A percentile compares a stretch with the other conserved stretches of the same genome.
These are phyloP conservation scores for Cytospora chrysosperma DNA, from an alignment of 2,329 filamentous ascomycete species.

Conservation along the genomic window DNA sequence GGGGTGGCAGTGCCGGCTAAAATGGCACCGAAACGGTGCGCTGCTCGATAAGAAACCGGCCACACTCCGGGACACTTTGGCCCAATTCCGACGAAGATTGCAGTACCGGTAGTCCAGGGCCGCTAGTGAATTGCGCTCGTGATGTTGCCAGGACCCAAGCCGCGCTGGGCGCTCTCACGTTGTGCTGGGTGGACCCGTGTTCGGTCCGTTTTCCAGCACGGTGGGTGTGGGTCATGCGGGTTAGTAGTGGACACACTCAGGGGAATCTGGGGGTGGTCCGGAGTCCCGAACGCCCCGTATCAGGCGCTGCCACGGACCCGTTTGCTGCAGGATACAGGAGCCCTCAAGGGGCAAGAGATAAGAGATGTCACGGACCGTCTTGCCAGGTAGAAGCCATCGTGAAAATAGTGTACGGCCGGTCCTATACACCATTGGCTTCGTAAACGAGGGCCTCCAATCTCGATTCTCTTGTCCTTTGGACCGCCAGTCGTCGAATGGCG, in stretches of 20 bases:
- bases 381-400: conserved; percentile 7
- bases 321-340: conserved; percentile 20
- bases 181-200: conserved; percentile 9
- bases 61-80: not conserved
- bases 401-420: not conserved
- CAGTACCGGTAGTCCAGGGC: conserved; percentile 1
- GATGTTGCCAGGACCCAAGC: conserved; percentile 1
- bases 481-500: not conserved
- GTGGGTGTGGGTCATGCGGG: conserved; percentile 22
- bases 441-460: not conserved
- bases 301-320: conserved; percentile 16
- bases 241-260: conserved; percentile 10
- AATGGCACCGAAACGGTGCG: conserved; percentile 1
- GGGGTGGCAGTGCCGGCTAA: conserved; percentile 8
- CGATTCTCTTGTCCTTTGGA: not conserved
- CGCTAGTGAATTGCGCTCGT: not conserved
- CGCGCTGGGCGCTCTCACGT: conserved; percentile 16
- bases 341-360: conserved; percentile 10
- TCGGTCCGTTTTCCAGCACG: conserved; percentile 23
- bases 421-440: not conserved
- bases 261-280: conserved; percentile 19
- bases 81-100: not conserved
- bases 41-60: conserved; percentile 21
- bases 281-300: conserved; percentile 19
- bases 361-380: conserved; percentile 17